These are phyloP conservation scores for Penicillium sp. DNA, from an alignment of 2,329 filamentous ascomycete genomes.

Conservation along the genomic window DNA sequence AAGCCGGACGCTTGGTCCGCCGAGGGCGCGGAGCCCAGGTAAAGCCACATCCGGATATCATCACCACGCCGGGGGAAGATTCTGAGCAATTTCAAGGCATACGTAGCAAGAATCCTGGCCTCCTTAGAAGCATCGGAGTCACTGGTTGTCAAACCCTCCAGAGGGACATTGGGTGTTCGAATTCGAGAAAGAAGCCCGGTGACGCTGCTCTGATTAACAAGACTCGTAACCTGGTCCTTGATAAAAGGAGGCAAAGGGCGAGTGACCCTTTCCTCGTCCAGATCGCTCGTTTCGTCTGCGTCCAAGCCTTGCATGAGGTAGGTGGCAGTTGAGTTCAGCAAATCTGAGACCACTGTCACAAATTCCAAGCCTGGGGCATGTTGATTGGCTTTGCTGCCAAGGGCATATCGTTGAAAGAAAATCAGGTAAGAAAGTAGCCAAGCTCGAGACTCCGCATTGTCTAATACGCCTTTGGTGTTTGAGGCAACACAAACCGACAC, in stretches of 20 bases:
- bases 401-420: constrained; percentile 51
- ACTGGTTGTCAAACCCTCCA: constrained; percentile 19
- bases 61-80: constrained; percentile 78
- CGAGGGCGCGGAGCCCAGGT: constrained; percentile 61
- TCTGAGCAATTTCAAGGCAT: constrained; percentile 75
- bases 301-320: constrained; percentile 51
- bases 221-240: constrained; percentile 59
- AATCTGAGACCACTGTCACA: constrained; percentile 51
- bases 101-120: constrained; percentile 73
- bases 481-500: constrained; percentile 32
- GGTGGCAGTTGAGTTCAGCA: constrained; percentile 54
- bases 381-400: constrained; percentile 33
- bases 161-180: constrained; percentile 24
- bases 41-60: constrained; percentile 92
- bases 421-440: constrained; percentile 59
- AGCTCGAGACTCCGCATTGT: constrained; percentile 42
- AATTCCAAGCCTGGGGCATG: constrained; percentile 50
- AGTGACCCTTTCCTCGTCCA: constrained; percentile 25
- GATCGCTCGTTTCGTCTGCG: constrained; percentile 29
- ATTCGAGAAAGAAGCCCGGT: constrained; percentile 53
- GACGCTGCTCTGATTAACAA: constrained; percentile 72
- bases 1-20: constrained; percentile 38
- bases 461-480: constrained; percentile 24
- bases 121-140: constrained; percentile 48
- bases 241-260: constrained; percentile 51